These are phyloP conservation scores for Aspergillus sergii DNA, from an alignment of 2,329 filamentous ascomycete genomes.

Conservation along the genomic window DNA sequence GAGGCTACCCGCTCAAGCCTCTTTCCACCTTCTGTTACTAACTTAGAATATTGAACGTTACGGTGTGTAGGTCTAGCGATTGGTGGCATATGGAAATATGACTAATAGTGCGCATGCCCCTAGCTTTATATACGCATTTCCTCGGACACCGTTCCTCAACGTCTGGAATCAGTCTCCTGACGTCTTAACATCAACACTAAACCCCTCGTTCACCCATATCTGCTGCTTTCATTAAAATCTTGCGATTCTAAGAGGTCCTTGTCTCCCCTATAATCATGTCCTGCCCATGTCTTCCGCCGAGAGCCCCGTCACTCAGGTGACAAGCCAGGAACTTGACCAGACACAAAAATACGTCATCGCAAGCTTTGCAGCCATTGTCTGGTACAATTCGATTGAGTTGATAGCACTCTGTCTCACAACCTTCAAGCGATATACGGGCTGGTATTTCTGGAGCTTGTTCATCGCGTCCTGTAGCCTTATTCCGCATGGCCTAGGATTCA, in stretches of 20 bases:
- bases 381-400: conserved; percentile 42
- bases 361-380: conserved; percentile 38
- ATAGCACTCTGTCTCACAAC: neutral
- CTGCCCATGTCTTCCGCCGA: neutral
- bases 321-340: neutral
- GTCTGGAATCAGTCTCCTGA: no score
- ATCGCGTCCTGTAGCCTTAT: conserved; percentile 26
- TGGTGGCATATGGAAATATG: neutral
- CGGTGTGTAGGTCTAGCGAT: neutral
- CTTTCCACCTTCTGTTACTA: neutral
- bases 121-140: neutral
- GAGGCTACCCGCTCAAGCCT: neutral
- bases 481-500: conserved; percentile 37
- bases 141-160: neutral
- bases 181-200: neutral
- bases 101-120: neutral
- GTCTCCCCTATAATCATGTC: neutral
- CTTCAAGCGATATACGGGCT: conserved; percentile 3
- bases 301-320: neutral
- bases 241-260: neutral
- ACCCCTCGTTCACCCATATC: neutral
- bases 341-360: conserved; percentile 1
- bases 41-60: neutral
- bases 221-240: neutral
- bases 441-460: conserved; percentile 5